Base-by-base conservation (phyloP, 495 filamentous ascomycete genomes). In the Penicillium argentinense region DNA sequence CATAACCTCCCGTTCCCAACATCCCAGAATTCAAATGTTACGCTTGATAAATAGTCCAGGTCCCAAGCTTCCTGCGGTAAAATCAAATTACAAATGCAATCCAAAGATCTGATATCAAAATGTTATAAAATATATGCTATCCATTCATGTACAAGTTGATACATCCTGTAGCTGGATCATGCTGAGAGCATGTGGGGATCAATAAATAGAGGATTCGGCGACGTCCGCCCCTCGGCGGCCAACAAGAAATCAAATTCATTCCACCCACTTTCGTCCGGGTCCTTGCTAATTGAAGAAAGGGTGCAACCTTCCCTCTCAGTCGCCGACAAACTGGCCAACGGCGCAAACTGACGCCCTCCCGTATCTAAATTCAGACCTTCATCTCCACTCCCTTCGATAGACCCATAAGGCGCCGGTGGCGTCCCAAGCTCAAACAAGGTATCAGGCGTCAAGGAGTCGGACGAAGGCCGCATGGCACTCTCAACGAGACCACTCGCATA, bases 201-300 rank as follows among this genome's bases (percentile, higher is more conserved):
- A 39, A 63, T 42, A 6, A 38, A 52, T 22, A 32, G 18, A 9
- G 38, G 18, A 13, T 56, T 56, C 28, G 44, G 46, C 38, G 28
- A 48, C 17, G 24, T 30, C 32, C 51, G 53, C 9, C 54, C 53
- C 54, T 68, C 66, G 7, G 53, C 57, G 33, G 64, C 68, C 42
- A 72, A 53, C 46, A 69, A 51, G 24, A 46, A 47, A 50, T 72
- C 69, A 46, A 72, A 72, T 8, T 65, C 63, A 58, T 72, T 72
- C 67, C 67, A 72, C 12, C 43, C 39, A 39, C 23, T 69, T 65
- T 65, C 70, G 7, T 40, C 33, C 37, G 25, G 27, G 16, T 53
- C 47, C 46, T 37, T 22, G 26, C 28, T 40, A 23, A 47, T 27
- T 37, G 47, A 14, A 25, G 44, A 36, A 19, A 30, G 33, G 3